Evolutionary conservation across 768 basidiomycete species (phyloP).

Genomic region (Tricholoma bakamatsutake): DNA sequence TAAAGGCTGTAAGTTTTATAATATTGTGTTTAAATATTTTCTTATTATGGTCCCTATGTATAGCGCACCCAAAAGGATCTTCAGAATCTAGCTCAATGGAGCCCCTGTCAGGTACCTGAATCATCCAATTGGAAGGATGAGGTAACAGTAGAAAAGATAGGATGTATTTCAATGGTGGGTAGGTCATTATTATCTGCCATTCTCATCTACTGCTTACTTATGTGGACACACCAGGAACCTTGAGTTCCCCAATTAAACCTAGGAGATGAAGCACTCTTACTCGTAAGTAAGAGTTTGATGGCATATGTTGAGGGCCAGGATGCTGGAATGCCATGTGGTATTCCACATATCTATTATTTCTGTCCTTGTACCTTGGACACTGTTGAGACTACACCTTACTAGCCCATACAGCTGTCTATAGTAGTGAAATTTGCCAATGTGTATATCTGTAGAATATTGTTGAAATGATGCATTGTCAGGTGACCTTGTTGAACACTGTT

Average conservation of each 20-base stretch:
- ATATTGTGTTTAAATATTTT: background rate
- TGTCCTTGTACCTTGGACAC: background rate
- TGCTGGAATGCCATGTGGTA: background rate
- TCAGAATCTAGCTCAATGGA: background rate
- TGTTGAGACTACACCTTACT: too few relatives aligned
- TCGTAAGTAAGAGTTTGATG: background rate
- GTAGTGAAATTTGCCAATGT: background rate
- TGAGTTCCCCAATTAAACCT: background rate
- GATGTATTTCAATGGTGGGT: background rate
- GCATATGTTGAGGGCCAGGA: background rate
- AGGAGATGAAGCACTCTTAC: background rate
- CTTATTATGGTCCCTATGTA: background rate
- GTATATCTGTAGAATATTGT: background rate
- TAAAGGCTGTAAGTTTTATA: background rate
- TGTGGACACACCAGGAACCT: background rate
- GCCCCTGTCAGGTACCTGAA: background rate
- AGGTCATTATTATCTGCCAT: background rate
- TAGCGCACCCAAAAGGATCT: background rate
- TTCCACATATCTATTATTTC: background rate
- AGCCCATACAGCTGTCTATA: background rate
- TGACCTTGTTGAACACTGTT: background rate
- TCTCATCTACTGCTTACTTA: background rate
- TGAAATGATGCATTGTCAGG: background rate
- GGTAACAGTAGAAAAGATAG: background rate
- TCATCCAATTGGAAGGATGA: background rate